phyloP scores from a whole-genome alignment of 805 yeast species.

The Wickerhamomyces silvicola region DNA sequence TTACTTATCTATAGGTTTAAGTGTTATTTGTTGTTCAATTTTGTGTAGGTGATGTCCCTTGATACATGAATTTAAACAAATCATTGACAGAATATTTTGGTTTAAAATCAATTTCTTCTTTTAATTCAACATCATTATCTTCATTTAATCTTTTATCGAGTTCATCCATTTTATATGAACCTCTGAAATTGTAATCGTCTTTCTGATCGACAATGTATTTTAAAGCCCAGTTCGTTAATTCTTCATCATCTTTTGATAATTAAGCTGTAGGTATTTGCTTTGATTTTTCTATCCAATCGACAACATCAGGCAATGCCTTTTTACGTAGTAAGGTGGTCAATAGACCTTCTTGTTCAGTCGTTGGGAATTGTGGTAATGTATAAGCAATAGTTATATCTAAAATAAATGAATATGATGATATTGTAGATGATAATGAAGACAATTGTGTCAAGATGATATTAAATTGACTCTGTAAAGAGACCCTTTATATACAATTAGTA shows the following conservation, averaged over 20 bases:
- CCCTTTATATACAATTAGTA: slow-evolving; percentile 38
- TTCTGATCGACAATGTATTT: slow-evolving; percentile 45
- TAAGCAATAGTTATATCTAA: slow-evolving; percentile 67
- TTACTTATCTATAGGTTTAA: too few species aligned
- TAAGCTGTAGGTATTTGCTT: slow-evolving; percentile 22
- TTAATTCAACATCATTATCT: slow-evolving; percentile 8
- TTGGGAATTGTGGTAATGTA: slow-evolving; percentile 81
- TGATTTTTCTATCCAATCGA: slow-evolving; percentile 66
- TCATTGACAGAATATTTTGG: slow-evolving; percentile 29
- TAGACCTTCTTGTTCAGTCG: slow-evolving; percentile 75
- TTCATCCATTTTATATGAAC: slow-evolving; percentile 51
- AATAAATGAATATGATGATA: slow-evolving; percentile 53
- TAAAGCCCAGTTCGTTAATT: slow-evolving; percentile 64
- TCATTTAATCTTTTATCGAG: slow-evolving; percentile 17
- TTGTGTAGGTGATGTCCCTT: slow-evolving; percentile 35
- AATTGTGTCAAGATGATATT: slow-evolving; percentile 80
- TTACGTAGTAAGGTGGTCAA: slow-evolving; percentile 81
- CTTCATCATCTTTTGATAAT: slow-evolving; percentile 43
- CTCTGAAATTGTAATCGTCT: slow-evolving; percentile 55
- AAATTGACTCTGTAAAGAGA: slow-evolving; percentile 75
- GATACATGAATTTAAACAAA: slow-evolving; percentile 37
- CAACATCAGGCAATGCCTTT: slow-evolving; percentile 86
- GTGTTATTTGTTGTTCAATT: too few species aligned
- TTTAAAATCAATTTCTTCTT: slow-evolving; percentile 6
- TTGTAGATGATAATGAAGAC: slow-evolving; percentile 63